Base-by-base conservation (phyloP, 139 green algal genomes). In the Medakamo hakoo region DNA sequence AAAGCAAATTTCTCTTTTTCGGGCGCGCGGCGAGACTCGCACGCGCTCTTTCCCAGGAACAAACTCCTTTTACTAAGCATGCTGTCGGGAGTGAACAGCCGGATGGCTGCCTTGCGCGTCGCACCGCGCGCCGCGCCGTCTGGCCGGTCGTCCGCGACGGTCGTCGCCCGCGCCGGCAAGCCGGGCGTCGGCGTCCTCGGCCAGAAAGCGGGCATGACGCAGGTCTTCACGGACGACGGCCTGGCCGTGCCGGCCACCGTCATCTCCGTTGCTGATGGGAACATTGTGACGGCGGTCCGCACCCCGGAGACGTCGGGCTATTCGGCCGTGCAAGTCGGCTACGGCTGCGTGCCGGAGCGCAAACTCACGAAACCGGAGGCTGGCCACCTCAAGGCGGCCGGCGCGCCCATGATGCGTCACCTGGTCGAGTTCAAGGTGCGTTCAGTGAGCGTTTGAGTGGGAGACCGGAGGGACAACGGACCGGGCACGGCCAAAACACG, bases 131-230 rank as follows among this genome's bases (percentile, higher is more conserved):
- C n/a, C n/a, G n/a, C n/a, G n/a, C n/a, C n/a, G n/a, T n/a, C n/a
- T n/a, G n/a, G n/a, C n/a, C n/a, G n/a, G n/a, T n/a, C n/a, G 9
- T 9, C 40, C 40, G 9, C 40, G 9, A 52, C 40, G 9, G 49
- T 76, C 48, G 31, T 59, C 22, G 76, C 76, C 27, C 64, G 76
- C 14, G 27, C 59, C 14, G 20, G 26, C 9, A 79, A 85, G 62
- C 70, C 73, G 55, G 82, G 76, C 25, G 78, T 95, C 4, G 91
- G 91, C 58, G 64, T 96, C 19, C 84, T 89, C 19, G 92, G 86
- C 49, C 97, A 86, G 32, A 98, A 99, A 81, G 92, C 90, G 16
- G 93, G 92, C 67, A 99, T 99, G 93, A 94, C 92, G 66, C 77
- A 80, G 58, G 86, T 87, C 40, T 98, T 98, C 75, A 93, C 75